Evolutionary conservation across 2,329 filamentous ascomycete species (phyloP).

Genomic region (Tetracladium maxilliforme): DNA sequence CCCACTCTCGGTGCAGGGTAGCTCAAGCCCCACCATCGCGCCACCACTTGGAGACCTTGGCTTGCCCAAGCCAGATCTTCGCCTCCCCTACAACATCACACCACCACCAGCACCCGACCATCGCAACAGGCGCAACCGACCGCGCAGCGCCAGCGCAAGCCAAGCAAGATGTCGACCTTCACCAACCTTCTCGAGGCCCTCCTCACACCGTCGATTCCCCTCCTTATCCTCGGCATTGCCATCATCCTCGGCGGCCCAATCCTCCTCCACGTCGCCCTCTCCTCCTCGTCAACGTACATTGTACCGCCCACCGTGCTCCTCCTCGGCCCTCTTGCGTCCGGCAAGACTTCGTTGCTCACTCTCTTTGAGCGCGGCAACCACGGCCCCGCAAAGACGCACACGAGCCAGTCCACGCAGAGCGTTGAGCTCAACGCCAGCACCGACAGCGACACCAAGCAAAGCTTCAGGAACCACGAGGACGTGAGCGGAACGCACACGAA

Average conservation of each 20-base stretch:
- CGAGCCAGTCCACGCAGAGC: constrained; percentile 31
- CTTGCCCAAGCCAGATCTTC: too few relatives aligned
- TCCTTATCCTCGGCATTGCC: constrained; percentile 53
- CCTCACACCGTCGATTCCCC: constrained; percentile 42
- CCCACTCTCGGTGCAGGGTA: too few relatives aligned
- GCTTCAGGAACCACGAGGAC: constrained; percentile 30
- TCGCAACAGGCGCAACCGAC: too few relatives aligned
- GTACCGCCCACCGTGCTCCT: constrained; percentile 65
- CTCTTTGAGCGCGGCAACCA: constrained; percentile 44
- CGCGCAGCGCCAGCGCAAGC: too few relatives aligned
- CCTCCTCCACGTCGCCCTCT: constrained; percentile 59
- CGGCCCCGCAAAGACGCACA: constrained; percentile 34
- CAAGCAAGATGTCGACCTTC: constrained; percentile 4
- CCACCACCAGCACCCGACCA: too few relatives aligned
- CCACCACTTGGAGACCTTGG: too few relatives aligned
- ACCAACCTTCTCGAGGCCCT: constrained; percentile 29
- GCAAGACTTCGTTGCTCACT: constrained; percentile 82
- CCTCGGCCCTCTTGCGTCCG: constrained; percentile 64
- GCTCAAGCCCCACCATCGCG: too few relatives aligned
- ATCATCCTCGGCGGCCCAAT: constrained; percentile 58
- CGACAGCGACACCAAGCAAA: too few relatives aligned
- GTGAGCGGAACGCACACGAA: constrained; percentile 47
- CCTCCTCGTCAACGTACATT: constrained; percentile 49
- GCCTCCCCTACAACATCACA: too few relatives aligned
- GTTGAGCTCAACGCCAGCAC: constrained; percentile 46